Evolutionary conservation across 1,139 yeast species (phyloP).

Genomic region (Zygoascus sp.): DNA sequence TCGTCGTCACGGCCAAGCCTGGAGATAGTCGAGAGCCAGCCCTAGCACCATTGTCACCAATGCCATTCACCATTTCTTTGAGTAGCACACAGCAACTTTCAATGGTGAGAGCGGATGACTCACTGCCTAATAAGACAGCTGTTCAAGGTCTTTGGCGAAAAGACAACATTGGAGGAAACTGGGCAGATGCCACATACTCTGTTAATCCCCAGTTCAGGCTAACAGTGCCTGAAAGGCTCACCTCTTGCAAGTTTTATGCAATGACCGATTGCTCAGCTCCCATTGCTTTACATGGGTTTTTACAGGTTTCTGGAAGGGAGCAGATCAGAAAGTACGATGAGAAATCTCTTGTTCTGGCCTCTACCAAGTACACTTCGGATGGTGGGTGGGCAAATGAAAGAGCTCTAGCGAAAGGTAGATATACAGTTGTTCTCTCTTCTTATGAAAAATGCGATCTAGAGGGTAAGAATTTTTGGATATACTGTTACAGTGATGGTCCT

Average conservation of each 20-base stretch:
- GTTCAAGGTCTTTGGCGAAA: conserved; percentile 48
- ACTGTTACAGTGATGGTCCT: conserved; percentile 18
- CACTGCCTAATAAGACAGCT: conserved; percentile 26
- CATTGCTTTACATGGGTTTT: conserved; percentile 34
- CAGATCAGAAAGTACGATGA: conserved; percentile 29
- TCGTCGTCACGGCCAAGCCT: conserved; percentile 12
- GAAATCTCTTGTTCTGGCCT: conserved; percentile 32
- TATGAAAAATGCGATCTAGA: conserved; percentile 23
- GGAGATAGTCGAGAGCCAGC: conserved; percentile 23
- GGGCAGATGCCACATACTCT: conserved; percentile 47
- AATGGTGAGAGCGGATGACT: conserved; percentile 35
- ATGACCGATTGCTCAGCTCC: conserved; percentile 38
- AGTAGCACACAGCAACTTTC: conserved; percentile 34
- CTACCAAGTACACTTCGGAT: conserved; percentile 35
- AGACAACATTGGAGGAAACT: conserved; percentile 53
- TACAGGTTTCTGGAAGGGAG: conserved; percentile 27
- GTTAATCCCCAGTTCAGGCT: conserved; percentile 60
- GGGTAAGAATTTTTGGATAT: conserved; percentile 6
- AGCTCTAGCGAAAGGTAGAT: conserved; percentile 38
- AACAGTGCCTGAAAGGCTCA: conserved; percentile 24
- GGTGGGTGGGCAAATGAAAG: conserved; percentile 31
- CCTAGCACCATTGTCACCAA: conserved; percentile 17
- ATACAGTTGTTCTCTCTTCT: conserved; percentile 37
- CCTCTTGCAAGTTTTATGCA: conserved; percentile 16
- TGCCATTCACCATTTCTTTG: conserved; percentile 38